phyloP scores from a whole-genome alignment of 305 asterid genomes.

The Solanum hybrid region DNA sequence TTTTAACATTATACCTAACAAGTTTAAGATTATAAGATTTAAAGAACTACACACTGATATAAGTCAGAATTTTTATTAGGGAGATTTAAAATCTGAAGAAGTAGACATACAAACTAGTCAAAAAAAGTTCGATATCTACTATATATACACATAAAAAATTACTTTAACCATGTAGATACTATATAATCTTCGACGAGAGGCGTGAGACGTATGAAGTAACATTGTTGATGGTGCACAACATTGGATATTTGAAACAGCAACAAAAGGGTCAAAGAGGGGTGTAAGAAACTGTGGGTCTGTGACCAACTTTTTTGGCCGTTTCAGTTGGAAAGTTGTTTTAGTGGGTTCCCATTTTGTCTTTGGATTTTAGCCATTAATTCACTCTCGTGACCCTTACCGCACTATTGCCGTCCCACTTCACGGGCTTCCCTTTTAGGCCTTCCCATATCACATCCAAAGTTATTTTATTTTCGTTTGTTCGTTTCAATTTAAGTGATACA shows the following conservation, averaged over 20 bases:
- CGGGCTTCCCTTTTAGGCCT: background rate
- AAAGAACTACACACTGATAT: background rate
- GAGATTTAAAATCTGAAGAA: too few species aligned
- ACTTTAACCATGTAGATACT: too few species aligned
- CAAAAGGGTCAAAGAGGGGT: background rate
- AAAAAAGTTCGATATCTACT: too few species aligned
- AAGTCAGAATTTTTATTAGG: too few species aligned
- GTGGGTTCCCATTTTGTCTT: background rate
- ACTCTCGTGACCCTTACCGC: slow-evolving; percentile 6
- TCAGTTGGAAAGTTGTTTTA: slow-evolving; percentile 10
- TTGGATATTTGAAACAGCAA: background rate
- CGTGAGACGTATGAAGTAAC: background rate
- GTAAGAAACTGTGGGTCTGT: background rate
- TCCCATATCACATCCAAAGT: background rate
- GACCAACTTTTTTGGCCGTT: background rate
- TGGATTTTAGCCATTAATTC: background rate
- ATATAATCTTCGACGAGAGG: too few species aligned
- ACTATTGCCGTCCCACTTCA: slow-evolving; percentile 13
- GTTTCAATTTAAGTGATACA: background rate
- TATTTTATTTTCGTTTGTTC: too few species aligned
- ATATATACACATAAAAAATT: too few species aligned
- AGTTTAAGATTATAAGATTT: too few species aligned
- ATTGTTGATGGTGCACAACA: background rate
- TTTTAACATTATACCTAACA: too few species aligned
- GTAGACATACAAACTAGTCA: background rate